Conservation (phyloP, 2,329 filamentous ascomycete species). For the Trichoderma koningiopsis region DNA sequence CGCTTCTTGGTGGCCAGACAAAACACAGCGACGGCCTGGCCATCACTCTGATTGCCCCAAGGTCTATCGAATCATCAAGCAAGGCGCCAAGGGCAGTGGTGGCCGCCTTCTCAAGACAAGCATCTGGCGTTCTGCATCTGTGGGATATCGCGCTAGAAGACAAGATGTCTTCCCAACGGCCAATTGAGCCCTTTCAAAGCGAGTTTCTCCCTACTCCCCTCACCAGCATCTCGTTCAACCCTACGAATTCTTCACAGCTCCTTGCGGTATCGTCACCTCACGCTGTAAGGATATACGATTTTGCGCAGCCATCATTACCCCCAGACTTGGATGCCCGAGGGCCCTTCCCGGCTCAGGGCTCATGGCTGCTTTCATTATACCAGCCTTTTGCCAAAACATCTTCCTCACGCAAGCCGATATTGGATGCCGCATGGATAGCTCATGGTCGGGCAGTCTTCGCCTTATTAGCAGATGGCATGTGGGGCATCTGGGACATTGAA, state of each 20-base stretch:
- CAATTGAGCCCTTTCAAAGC: constrained; percentile 58
- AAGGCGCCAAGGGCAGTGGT: constrained; percentile 53
- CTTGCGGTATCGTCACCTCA: constrained; percentile 58
- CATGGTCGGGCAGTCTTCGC: constrained; percentile 61
- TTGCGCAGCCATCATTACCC: constrained; percentile 54
- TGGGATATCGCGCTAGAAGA: constrained; percentile 59
- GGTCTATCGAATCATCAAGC: constrained; percentile 43
- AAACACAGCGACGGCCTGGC: constrained; percentile 58
- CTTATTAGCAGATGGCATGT: constrained; percentile 64
- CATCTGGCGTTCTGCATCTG: constrained; percentile 59
- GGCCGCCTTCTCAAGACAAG: constrained; percentile 61
- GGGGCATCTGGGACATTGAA: constrained; percentile 69
- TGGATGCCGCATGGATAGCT: constrained; percentile 64
- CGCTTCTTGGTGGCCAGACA: constrained; percentile 55
- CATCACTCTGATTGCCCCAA: constrained; percentile 53
- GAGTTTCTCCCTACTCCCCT: constrained; percentile 60
- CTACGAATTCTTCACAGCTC: constrained; percentile 59
- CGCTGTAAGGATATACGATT: constrained; percentile 65
- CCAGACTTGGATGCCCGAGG: constrained; percentile 54
- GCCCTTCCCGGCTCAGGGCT: constrained; percentile 59
- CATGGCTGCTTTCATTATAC: constrained; percentile 66
- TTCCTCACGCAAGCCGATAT: constrained; percentile 58
- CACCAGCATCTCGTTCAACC: constrained; percentile 61
- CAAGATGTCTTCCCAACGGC: constrained; percentile 36
- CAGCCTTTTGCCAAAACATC: constrained; percentile 56